phyloP scores from a whole-genome alignment of 306 rosid genomes.

The Cicer bijugum region DNA sequence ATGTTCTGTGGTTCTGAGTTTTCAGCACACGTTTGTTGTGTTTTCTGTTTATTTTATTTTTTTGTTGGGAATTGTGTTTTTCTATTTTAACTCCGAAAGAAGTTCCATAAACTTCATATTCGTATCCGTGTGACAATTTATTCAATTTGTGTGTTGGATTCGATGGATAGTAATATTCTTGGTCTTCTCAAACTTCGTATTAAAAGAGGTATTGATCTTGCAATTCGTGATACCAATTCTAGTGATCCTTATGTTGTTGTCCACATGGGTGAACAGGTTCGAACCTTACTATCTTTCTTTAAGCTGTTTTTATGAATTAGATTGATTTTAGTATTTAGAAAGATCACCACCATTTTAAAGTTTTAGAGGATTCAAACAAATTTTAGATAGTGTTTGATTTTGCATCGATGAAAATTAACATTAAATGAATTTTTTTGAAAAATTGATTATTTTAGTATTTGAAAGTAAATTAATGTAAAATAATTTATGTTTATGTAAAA shows the following conservation, averaged over 20 bases:
- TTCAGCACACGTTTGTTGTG: background rate
- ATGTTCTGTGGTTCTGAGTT: background rate
- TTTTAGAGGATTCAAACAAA: too few relatives aligned
- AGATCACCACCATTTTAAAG: too few relatives aligned
- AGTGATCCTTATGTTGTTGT: conserved; percentile 84
- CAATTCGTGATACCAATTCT: conserved; percentile 66
- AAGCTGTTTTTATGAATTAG: background rate
- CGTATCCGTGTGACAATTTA: background rate
- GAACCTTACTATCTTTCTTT: background rate
- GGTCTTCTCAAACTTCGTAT: conserved; percentile 81
- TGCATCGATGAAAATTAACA: too few relatives aligned
- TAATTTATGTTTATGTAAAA: too few relatives aligned
- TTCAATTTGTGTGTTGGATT: background rate
- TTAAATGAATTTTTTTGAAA: too few relatives aligned
- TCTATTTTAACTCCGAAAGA: background rate
- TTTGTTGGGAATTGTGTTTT: too few relatives aligned
- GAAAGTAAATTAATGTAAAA: too few relatives aligned
- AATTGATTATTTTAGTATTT: too few relatives aligned
- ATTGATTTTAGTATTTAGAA: too few relatives aligned
- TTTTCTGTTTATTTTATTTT: background rate
- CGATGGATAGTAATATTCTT: conserved; percentile 51
- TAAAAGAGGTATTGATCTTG: conserved; percentile 67
- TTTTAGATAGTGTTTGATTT: too few relatives aligned
- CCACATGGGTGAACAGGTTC: conserved; percentile 60
- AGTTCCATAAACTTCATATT: background rate